Base-by-base conservation (phyloP, 2,329 filamentous ascomycete genomes). In the Tolypocladium paradoxum region DNA sequence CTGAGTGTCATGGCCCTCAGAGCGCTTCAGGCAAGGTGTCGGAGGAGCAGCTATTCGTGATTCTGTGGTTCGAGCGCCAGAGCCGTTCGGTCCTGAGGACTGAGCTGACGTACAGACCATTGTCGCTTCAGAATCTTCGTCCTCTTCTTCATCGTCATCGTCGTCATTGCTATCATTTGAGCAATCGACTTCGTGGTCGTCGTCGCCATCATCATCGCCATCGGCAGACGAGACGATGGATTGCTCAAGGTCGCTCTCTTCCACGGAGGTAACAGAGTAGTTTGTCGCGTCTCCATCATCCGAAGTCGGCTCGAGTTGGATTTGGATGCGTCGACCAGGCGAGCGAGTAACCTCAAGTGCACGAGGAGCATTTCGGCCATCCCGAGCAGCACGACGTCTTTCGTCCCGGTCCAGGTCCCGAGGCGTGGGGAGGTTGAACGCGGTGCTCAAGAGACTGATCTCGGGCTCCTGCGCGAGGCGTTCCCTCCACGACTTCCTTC, bases 381-480 rank as follows among this genome's bases (percentile, higher is more conserved):
- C 9, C 14, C 24, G 53, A 22, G 24, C 20, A 1, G 43, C 38
- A 16, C 40, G 20, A 6, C 40, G 48, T 24, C 46, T 37, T 36
- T 53, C 50, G 35, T 49, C 31, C 18, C 53, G 57, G 40, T 54
- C 47, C 18, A 61, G 48, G 7, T 56, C 51, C 16, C 54, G 58
- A 9, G 52, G 51, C 14, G 55, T 60, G 12, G 57, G 57, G 18
- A 62, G 20, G 50, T 60, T 58, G 55, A 62, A 60, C 36, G 54
- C 51, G 24, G 56, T 49, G 22, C 52, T 49, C 37, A 61, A 53
- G 6, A 62, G 52, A 47, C 57, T 54, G 49, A 59, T 51, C 29
- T 55, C 53, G 6, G 48, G 54, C 33, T 49, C 51, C 47, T 53
- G 49, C 6, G 48, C 46, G 24, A 48, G 43, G 38, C 49, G 46